A percentile compares a stretch with the other conserved stretches of the same genome.
Conservation (phyloP, 2,329 filamentous ascomycete species). For the Fusarium luffae region DNA sequence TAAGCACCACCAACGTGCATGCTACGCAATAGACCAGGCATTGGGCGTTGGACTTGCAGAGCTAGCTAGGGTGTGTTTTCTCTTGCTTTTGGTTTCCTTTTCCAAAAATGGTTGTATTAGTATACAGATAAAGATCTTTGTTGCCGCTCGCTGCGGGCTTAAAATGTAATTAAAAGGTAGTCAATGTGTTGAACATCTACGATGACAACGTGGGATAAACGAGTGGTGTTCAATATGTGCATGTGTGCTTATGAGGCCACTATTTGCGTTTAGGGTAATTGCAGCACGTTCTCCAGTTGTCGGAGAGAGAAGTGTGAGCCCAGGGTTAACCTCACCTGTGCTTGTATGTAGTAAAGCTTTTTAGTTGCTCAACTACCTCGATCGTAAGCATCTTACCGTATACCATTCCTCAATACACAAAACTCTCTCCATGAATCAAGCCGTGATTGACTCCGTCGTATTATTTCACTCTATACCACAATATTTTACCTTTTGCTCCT, state of each 20-base stretch:
- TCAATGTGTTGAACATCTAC: neutral
- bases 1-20: conserved; percentile 5
- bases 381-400: neutral
- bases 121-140: neutral
- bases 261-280: neutral
- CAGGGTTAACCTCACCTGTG: neutral
- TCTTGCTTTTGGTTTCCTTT: conserved; percentile 1
- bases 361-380: neutral
- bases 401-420: neutral
- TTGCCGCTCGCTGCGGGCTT: neutral
- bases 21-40: neutral
- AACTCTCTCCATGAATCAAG: too few species aligned
- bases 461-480: too few species aligned
- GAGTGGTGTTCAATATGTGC: neutral
- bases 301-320: neutral
- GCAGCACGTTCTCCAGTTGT: neutral
- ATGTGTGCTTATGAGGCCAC: neutral
- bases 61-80: neutral
- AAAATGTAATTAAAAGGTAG: neutral
- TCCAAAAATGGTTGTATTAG: neutral
- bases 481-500: too few species aligned
- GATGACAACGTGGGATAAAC: too few species aligned
- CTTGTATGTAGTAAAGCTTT: neutral
- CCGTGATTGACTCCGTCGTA: too few species aligned
- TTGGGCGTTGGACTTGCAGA: neutral